Percentiles rank a stretch among this genome's conserved stretches.
phyloP scores from a whole-genome alignment of 129 eudicot species.

The Ambrosia artemisiifolia region DNA sequence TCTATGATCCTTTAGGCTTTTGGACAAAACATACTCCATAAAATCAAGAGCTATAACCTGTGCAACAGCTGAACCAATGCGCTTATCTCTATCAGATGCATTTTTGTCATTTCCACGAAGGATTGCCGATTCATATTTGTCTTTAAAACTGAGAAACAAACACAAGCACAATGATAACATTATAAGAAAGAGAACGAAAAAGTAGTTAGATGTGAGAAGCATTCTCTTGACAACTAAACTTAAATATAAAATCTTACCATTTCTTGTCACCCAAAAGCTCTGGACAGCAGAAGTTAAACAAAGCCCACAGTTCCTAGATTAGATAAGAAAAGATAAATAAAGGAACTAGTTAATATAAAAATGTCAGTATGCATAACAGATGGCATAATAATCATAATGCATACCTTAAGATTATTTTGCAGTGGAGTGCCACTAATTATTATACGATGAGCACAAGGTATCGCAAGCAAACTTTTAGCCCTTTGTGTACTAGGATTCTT shows the following conservation, averaged over 20 bases:
- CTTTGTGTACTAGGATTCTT: constrained; percentile 98
- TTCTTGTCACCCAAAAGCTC: constrained; percentile 92
- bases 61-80: constrained; percentile 90
- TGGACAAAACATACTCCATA: not conserved
- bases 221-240: not conserved
- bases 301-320: constrained; percentile 87
- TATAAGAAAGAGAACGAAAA: not conserved
- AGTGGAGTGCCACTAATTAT: constrained; percentile 98
- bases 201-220: not conserved
- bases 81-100: constrained; percentile 88
- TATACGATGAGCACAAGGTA: constrained; percentile 82
- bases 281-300: constrained; percentile 91
- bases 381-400: not conserved
- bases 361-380: not conserved
- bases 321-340: constrained; percentile 10
- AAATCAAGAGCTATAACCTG: constrained; percentile 47
- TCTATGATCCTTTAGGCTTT: not conserved
- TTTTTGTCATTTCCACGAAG: constrained; percentile 92
- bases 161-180: not conserved
- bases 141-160: constrained; percentile 59
- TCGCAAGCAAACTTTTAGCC: constrained; percentile 89
- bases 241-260: constrained; percentile 42
- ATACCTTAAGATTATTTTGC: constrained; percentile 91
- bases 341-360: not conserved
- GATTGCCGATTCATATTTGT: constrained; percentile 60